Conservation (phyloP, 208 protist species). For the Crithidia acanthocephali region DNA sequence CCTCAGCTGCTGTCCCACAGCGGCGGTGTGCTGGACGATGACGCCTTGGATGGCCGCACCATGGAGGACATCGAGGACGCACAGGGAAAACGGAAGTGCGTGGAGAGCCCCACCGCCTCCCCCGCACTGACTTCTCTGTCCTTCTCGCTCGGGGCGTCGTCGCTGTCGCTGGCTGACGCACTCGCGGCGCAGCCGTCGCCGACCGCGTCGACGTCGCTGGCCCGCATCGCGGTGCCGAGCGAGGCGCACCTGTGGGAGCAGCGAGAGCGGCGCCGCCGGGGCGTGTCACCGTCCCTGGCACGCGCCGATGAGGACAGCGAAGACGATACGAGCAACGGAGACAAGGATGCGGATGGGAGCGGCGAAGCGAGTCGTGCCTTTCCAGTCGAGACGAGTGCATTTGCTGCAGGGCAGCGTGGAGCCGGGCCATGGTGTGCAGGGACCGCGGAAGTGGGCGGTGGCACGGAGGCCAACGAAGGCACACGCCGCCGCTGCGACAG, state of each 20-base stretch:
- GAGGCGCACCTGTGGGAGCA: conserved; percentile 28
- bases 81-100: conserved; percentile 22
- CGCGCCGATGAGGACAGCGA: conserved; percentile 26
- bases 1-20: background rate
- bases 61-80: conserved; percentile 37
- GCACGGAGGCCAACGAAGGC: background rate
- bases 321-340: background rate
- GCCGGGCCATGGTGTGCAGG: background rate
- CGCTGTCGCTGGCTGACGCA: conserved; percentile 25
- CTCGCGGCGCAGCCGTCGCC: conserved; percentile 11
- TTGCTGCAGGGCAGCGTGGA: no score
- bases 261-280: conserved; percentile 29
- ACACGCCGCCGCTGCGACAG: background rate
- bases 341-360: background rate
- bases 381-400: no score
- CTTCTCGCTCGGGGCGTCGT: conserved; percentile 12
- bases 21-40: background rate
- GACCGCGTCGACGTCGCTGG: no score
- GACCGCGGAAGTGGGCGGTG: background rate
- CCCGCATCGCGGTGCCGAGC: conserved; percentile 15
- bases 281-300: conserved; percentile 38
- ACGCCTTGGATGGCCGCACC: conserved; percentile 12
- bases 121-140: conserved; percentile 10
- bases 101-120: conserved; percentile 27
- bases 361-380: background rate